Conservation (phyloP, 106 monocot genomes). For the Acorus gramineus region DNA sequence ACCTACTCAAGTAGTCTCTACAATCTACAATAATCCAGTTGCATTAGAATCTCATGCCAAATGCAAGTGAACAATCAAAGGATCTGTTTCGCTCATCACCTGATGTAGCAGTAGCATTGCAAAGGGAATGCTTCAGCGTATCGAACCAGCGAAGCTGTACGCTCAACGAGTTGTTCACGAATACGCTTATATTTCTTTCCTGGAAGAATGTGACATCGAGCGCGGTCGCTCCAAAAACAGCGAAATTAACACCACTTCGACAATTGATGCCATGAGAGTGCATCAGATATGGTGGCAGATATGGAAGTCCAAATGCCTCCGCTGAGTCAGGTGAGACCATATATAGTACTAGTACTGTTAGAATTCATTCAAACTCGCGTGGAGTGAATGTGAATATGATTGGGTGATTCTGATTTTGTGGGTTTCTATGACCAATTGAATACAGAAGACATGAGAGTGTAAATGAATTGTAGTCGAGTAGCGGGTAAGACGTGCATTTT, state of each 20-base stretch:
- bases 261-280: background rate
- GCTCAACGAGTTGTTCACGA: conserved; percentile 1
- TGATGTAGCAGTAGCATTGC: background rate
- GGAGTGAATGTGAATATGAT: too few species aligned
- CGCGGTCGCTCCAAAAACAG: conserved; percentile 21
- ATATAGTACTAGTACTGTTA: too few species aligned
- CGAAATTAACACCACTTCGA: conserved; percentile 26
- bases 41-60: too few species aligned
- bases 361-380: too few species aligned
- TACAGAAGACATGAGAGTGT: too few species aligned
- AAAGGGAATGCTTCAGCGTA: conserved; percentile 7
- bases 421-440: too few species aligned
- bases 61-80: too few species aligned
- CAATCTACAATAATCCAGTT: conserved; percentile 31
- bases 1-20: conserved; percentile 22
- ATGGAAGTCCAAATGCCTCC: conserved; percentile 23
- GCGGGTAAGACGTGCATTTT: too few species aligned
- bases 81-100: too few species aligned
- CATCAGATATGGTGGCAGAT: conserved; percentile 22
- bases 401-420: too few species aligned
- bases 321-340: conserved; percentile 9
- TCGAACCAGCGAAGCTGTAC: conserved; percentile 29
- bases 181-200: background rate
- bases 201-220: conserved; percentile 11
- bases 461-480: too few species aligned